A percentile compares a stretch with the other conserved stretches of the same genome.
Evolutionary conservation across 306 rosid genomes (phyloP).

Genomic region (Rubus idaeus): DNA sequence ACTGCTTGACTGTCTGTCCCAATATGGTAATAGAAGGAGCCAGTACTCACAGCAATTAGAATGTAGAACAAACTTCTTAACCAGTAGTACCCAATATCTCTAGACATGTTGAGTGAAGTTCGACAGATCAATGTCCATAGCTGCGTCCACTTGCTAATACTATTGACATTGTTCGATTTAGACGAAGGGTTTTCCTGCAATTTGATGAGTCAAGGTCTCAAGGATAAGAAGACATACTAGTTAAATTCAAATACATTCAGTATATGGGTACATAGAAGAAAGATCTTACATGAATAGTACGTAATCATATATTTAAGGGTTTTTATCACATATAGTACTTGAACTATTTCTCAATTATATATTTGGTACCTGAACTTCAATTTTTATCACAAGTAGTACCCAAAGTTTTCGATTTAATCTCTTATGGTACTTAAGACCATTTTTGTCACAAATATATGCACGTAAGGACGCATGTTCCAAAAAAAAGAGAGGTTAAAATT

Average conservation of each 20-base stretch:
- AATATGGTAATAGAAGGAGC: slow-evolving; percentile 17
- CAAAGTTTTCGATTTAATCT: no score
- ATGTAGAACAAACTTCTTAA: slow-evolving; percentile 22
- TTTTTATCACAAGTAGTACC: no score
- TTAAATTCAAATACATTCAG: background rate
- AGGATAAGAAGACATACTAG: background rate
- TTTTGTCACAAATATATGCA: no score
- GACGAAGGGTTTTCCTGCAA: slow-evolving; percentile 10
- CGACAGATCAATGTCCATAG: slow-evolving; percentile 15
- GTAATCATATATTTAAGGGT: no score
- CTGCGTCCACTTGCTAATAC: slow-evolving; percentile 15
- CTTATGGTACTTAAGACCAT: no score
- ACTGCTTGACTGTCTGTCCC: slow-evolving; percentile 11
- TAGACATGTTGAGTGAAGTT: slow-evolving; percentile 27
- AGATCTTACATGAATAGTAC: no score
- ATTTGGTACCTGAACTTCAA: no score
- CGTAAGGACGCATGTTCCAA: no score
- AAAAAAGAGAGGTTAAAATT: no score
- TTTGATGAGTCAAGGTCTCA: background rate
- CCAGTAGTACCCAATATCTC: slow-evolving; percentile 34
- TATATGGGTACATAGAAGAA: no score
- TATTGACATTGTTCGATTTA: background rate
- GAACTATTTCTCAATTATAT: no score
- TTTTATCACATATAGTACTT: no score
- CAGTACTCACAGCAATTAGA: slow-evolving; percentile 11